A percentile compares a stretch with the other conserved stretches of the same genome.
These are phyloP conservation scores for Spirogloea muscicola DNA, from an alignment of 139 green algal species.

Conservation along the genomic window DNA sequence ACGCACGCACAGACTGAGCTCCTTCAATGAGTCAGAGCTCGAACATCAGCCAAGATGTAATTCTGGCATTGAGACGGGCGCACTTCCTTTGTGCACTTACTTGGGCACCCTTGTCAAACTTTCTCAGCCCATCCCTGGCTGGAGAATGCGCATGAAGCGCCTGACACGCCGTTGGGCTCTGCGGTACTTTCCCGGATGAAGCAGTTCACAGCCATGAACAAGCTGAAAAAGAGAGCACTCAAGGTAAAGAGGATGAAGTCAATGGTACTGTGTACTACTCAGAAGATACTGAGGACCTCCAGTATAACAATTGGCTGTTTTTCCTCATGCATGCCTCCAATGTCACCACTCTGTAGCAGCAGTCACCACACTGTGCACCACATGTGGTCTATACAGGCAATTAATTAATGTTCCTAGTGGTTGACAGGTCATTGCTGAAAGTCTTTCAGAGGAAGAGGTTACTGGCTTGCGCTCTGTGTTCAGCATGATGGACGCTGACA, in stretches of 20 bases:
- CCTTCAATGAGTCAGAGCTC: background rate
- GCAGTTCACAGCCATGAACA: constrained; percentile 87
- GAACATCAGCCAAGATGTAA: background rate
- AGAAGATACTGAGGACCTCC: background rate
- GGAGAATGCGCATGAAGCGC: constrained; percentile 68
- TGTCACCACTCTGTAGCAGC: background rate
- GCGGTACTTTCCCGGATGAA: constrained; percentile 78
- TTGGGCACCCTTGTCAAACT: background rate
- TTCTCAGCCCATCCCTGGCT: constrained; percentile 80
- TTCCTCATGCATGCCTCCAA: background rate
- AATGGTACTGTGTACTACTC: background rate
- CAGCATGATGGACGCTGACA: constrained; percentile 55
- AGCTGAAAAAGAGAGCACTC: constrained; percentile 91
- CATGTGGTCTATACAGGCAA: background rate
- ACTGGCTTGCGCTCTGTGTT: constrained; percentile 56
- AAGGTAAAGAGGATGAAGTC: background rate
- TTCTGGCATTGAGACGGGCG: background rate
- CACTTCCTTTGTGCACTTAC: background rate
- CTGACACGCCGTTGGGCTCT: constrained; percentile 69
- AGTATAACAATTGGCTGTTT: background rate
- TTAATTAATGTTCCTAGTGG: background rate
- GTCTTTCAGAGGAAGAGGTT: constrained; percentile 54
- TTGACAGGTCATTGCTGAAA: constrained; percentile 62
- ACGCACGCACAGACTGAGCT: background rate
- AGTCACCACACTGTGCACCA: background rate